Conservation (phyloP, 768 basidiomycete genomes). For the Boletus rubropictus region DNA sequence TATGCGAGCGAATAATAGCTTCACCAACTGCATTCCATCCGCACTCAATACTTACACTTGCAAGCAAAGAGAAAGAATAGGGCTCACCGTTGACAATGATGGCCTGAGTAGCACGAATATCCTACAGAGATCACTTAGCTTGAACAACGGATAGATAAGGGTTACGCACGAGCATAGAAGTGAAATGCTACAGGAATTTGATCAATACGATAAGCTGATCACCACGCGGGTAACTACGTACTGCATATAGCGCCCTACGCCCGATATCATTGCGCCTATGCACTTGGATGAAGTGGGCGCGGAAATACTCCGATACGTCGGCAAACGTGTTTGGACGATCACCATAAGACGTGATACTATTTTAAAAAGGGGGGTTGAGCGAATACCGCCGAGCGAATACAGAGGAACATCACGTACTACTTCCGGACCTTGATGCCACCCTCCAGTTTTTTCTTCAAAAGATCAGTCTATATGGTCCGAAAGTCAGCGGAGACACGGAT, state of each 20-base stretch:
- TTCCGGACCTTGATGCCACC: conserved; percentile 63
- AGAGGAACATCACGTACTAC: conserved; percentile 49
- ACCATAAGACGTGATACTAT: conserved; percentile 72
- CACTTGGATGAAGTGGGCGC: conserved; percentile 76
- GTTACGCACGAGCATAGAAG: conserved; percentile 56
- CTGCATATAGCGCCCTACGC: conserved; percentile 57
- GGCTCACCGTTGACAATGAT: conserved; percentile 57
- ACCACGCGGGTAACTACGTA: conserved; percentile 34
- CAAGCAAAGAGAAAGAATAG: background rate
- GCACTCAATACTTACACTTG: conserved; percentile 1
- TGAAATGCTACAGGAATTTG: conserved; percentile 48
- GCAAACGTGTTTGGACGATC: conserved; percentile 67
- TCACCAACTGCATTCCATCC: conserved; percentile 46
- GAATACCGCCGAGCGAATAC: background rate
- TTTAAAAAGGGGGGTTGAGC: background rate
- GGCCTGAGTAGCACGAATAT: conserved; percentile 59
- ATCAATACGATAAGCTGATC: conserved; percentile 8
- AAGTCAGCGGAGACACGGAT: conserved; percentile 5
- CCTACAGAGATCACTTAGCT: conserved; percentile 33
- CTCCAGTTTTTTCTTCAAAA: conserved; percentile 66
- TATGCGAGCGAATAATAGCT: conserved; percentile 61
- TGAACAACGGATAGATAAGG: background rate
- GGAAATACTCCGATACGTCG: conserved; percentile 71
- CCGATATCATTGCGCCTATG: conserved; percentile 61
- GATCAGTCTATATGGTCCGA: conserved; percentile 47